phyloP scores from a whole-genome alignment of 1,284 basidiomycete species.

The Malassezia brasiliensis region DNA sequence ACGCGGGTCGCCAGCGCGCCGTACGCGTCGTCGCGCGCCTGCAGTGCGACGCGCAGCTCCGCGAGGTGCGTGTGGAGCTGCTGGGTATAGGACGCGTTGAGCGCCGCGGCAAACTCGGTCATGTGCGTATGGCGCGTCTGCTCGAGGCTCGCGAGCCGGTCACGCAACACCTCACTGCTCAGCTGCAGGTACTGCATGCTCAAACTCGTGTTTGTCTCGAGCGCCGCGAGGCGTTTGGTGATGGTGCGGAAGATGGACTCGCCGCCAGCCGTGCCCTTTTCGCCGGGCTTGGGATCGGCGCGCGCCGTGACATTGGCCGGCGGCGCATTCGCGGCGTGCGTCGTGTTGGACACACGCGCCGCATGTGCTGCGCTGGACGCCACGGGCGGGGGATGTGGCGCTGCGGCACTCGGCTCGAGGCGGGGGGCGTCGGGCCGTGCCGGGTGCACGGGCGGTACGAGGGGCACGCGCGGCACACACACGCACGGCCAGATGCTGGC shows the following conservation, averaged over 20 bases:
- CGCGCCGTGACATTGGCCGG: background rate
- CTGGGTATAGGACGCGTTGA: constrained; percentile 48
- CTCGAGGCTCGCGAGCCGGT: constrained; percentile 65
- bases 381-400: background rate
- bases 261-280: constrained; percentile 17
- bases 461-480: background rate
- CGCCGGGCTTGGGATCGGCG: background rate
- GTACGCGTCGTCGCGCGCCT: constrained; percentile 62
- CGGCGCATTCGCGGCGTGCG: background rate
- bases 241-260: constrained; percentile 92
- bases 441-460: background rate
- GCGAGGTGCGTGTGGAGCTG: constrained; percentile 35
- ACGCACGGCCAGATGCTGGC: background rate
- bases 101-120: constrained; percentile 60
- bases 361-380: background rate
- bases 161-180: constrained; percentile 67
- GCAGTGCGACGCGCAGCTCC: constrained; percentile 59
- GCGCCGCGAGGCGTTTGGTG: constrained; percentile 74
- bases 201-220: constrained; percentile 80
- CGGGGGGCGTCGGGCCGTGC: too few relatives aligned
- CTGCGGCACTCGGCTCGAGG: background rate
- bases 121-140: constrained; percentile 43
- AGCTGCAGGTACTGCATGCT: constrained; percentile 82
- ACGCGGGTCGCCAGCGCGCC: constrained; percentile 59
- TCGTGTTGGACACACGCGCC: background rate